Base-by-base conservation (phyloP, 257 asterid species). In the Striga asiatica region DNA sequence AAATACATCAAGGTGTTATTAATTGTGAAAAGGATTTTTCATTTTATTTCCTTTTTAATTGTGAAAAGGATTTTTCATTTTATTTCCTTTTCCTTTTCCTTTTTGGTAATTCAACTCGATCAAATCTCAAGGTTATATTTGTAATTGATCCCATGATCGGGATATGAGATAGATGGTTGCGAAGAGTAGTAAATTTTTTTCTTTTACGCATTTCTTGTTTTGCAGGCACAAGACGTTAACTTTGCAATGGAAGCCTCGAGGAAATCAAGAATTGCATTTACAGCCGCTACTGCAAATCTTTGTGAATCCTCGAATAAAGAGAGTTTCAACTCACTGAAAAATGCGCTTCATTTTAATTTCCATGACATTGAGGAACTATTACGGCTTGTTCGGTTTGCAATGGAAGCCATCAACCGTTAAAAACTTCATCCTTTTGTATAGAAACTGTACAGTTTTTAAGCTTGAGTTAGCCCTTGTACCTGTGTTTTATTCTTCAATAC, bases 211-310 rank as follows among this genome's bases (percentile, higher is more conserved):
- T n/a, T n/a, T n/a, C n/a, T 24, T 32, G 38, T 62, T 71, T 58
- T 73, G 39, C 66, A 92, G 99, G 93, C 95, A 47, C 95, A 81
- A 52, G 93, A 88, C 61, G 93, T 81, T 70, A 74, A 54, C 56
- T 66, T 70, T 60, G 95, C 97, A 20, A 88, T 92, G 99, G 99
- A 92, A 60, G 97, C 97, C 71, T 81, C 99, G 21, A 81, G 82
- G 80, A 92, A 79, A 76, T 84, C 97, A 19, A 66, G 86, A 65
- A 63, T 55, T 46, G 91, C 97, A 61, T 81, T 82, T 41, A 61
- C 87, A 19, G 86, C 94, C 56, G 94, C 92, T 63, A 62, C 74
- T 56, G 66, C 86, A 8, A 83, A 64, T 81, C 74, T 63, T 10
- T 78, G 78, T 47, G 93, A 85, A 62, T 66, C 83, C 53, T 67